phyloP scores from a whole-genome alignment of 768 basidiomycete genomes.

The Arthromyces matolae region DNA sequence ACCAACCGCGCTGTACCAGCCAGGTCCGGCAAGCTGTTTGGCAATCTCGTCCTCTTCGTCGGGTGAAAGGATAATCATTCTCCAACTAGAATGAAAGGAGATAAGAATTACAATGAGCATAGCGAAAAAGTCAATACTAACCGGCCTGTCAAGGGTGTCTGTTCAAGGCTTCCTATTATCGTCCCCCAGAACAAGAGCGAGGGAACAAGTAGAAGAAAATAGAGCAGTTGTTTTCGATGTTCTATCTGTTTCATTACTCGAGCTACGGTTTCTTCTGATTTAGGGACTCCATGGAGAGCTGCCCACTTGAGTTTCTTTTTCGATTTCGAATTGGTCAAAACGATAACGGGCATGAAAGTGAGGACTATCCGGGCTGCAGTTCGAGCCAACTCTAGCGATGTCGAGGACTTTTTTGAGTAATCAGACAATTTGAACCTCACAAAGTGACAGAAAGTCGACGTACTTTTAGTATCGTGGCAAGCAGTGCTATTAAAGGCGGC shows the following conservation, averaged over 20 bases:
- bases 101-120: neutral
- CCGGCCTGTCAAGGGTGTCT: constrained; percentile 85
- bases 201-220: constrained; percentile 59
- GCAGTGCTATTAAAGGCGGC: constrained; percentile 46
- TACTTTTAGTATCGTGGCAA: constrained; percentile 65
- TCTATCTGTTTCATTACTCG: constrained; percentile 46
- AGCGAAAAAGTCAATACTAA: constrained; percentile 28
- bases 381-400: constrained; percentile 66
- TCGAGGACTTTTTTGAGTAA: constrained; percentile 78
- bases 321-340: constrained; percentile 54
- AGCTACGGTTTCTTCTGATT: constrained; percentile 51
- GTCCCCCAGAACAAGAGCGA: constrained; percentile 61
- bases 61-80: constrained; percentile 84
- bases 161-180: constrained; percentile 68
- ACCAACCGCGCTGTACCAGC: constrained; percentile 83
- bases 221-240: constrained; percentile 45
- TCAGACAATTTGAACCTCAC: constrained; percentile 8
- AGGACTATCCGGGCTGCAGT: constrained; percentile 69
- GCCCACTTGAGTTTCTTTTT: constrained; percentile 48
- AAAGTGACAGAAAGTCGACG: constrained; percentile 6
- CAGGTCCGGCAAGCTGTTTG: constrained; percentile 72
- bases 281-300: constrained; percentile 46
- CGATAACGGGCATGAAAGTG: constrained; percentile 68
- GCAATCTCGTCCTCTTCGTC: constrained; percentile 91
- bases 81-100: constrained; percentile 52